Percentiles rank a stretch among this genome's conserved stretches.
phyloP scores from a whole-genome alignment of 1,139 yeast species.

The Taphrina betulina region DNA sequence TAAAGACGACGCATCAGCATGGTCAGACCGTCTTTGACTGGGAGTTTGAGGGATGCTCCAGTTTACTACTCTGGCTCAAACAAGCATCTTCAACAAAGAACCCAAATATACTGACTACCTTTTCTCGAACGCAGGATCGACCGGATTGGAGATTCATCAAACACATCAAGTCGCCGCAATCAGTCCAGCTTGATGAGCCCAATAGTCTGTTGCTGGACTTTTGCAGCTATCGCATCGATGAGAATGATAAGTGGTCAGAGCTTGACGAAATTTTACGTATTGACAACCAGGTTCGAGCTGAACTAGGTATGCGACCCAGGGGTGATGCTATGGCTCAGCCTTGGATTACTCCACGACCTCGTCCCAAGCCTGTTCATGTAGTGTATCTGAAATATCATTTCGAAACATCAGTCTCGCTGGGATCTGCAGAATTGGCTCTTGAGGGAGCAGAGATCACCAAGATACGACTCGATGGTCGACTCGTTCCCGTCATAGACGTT shows the following conservation, averaged over 20 bases:
- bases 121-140: not conserved
- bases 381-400: slow-evolving; percentile 12
- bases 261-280: slow-evolving; percentile 17
- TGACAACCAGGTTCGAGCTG: slow-evolving; percentile 15
- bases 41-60: slow-evolving; percentile 26
- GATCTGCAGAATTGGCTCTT: slow-evolving; percentile 1
- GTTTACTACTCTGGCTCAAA: slow-evolving; percentile 1
- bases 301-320: slow-evolving; percentile 11
- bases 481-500: not conserved
- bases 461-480: slow-evolving; percentile 4
- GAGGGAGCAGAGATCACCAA: slow-evolving; percentile 21
- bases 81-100: not conserved
- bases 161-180: not conserved
- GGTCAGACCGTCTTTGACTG: slow-evolving; percentile 18
- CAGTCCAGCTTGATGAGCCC: slow-evolving; percentile 2
- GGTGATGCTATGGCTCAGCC: slow-evolving; percentile 32
- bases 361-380: slow-evolving; percentile 15
- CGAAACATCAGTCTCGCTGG: not conserved
- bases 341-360: slow-evolving; percentile 24
- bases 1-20: not conserved
- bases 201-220: slow-evolving; percentile 25
- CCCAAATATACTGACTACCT: not conserved
- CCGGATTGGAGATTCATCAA: slow-evolving; percentile 8
- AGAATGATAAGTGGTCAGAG: slow-evolving; percentile 4
- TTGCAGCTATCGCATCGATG: slow-evolving; percentile 13